Conservation (phyloP, 768 basidiomycete genomes). For the Suillus hirtellus region DNA sequence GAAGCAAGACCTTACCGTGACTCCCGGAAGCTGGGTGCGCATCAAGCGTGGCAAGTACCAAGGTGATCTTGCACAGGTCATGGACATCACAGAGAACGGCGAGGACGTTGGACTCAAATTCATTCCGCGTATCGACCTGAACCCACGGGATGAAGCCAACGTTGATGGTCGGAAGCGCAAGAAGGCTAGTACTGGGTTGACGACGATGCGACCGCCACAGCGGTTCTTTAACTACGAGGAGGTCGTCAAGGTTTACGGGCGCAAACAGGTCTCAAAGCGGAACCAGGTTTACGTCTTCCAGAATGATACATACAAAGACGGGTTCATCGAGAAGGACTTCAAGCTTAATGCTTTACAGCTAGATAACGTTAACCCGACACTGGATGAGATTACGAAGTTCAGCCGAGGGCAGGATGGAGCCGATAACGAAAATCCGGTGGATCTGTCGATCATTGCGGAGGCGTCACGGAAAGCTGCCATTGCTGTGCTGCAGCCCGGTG, state of each 20-base stretch:
- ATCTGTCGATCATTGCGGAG: slow-evolving; percentile 89
- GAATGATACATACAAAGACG: slow-evolving; percentile 91
- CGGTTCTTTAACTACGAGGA: slow-evolving; percentile 94
- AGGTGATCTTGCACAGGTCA: slow-evolving; percentile 92
- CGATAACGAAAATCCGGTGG: slow-evolving; percentile 68
- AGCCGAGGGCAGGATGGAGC: slow-evolving; percentile 71
- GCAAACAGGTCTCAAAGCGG: slow-evolving; percentile 72
- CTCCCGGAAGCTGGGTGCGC: slow-evolving; percentile 91
- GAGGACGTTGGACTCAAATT: slow-evolving; percentile 93
- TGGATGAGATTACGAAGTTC: slow-evolving; percentile 96
- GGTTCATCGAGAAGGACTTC: slow-evolving; percentile 96
- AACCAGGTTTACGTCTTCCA: slow-evolving; percentile 83
- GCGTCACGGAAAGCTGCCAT: slow-evolving; percentile 91
- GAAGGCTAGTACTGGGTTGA: slow-evolving; percentile 50
- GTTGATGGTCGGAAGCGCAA: slow-evolving; percentile 78
- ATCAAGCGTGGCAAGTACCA: slow-evolving; percentile 92
- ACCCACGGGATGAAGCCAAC: slow-evolving; percentile 77
- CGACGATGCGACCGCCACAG: slow-evolving; percentile 82
- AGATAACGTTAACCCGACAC: slow-evolving; percentile 91
- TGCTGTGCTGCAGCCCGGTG: slow-evolving; percentile 93
- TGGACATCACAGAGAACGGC: slow-evolving; percentile 91
- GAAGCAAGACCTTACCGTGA: slow-evolving; percentile 85
- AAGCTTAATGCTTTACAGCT: slow-evolving; percentile 72
- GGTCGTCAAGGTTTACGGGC: slow-evolving; percentile 81
- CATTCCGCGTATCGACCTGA: slow-evolving; percentile 96